Evolutionary conservation across 768 basidiomycete species (phyloP), one percentile per base, ranked within the genome.

Genomic region (Tricholoma furcatifolium): DNA sequence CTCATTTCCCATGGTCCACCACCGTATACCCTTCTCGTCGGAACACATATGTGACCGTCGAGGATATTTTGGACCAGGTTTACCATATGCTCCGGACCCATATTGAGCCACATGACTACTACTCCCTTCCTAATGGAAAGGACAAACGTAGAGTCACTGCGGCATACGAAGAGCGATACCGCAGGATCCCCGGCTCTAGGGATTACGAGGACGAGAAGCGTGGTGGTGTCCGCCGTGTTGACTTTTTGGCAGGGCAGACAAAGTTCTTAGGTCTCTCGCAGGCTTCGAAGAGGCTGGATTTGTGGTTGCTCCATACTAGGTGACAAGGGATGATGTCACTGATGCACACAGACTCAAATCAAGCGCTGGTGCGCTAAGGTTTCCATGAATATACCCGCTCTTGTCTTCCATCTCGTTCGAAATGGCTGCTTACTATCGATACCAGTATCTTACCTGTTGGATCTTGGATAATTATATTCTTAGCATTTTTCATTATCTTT

Each of bases 161-260:
- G 2, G 78, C 81, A 18, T 86, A 81, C 61, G 74, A 75, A 56
- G 53, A 60, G 14, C 74, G 84, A 7, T 81, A 75, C 57, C 53
- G 70, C 8, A 67, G 75, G 5, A 67, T 74, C 10, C 58, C 63
- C 0, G 67, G 68, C 17, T 58, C 65, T 4, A 63, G 62, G 31
- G 68, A 63, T 0, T 71, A 73, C 38, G 73, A 71, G 17, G 70
- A 71, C 36, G 82, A 84, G 71, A 75, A 77, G 57, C 65, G 62
- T 3, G 73, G 74, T 45, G 82, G 81, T 0, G 70, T 85, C 55
- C 80, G 77, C 60, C 71, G 83, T 47, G 74, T 85, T 4, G 84
- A 87, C 63, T 84, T 84, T 60, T 66, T 85, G 45, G 70, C 75
- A 61, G 76, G 72, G 4, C 65, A 62, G 10, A 74, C 68, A 1